These are phyloP conservation scores for Pseudocercospora vitis DNA, from an alignment of 2,329 filamentous ascomycete species.

Conservation along the genomic window DNA sequence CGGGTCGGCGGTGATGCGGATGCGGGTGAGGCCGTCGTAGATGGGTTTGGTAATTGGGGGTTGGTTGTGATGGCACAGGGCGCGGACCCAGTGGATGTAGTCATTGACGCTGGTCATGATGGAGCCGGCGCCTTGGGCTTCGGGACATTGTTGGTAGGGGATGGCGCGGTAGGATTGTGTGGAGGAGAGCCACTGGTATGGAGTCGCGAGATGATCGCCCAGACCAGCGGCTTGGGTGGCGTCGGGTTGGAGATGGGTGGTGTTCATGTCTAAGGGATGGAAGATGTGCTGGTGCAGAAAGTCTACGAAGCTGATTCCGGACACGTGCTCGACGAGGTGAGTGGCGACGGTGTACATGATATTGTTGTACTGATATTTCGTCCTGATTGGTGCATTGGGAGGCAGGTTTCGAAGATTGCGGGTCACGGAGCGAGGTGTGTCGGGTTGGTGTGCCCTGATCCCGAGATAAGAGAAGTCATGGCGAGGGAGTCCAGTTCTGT, in stretches of 20 bases:
- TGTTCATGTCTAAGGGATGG: slow-evolving; percentile 50
- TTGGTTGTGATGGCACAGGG: slow-evolving; percentile 31
- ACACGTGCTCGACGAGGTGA: slow-evolving; percentile 50
- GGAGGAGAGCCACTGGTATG: slow-evolving; percentile 17
- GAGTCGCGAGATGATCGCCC: slow-evolving; percentile 44
- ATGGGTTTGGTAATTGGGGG: slow-evolving; percentile 30
- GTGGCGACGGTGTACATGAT: slow-evolving; percentile 51
- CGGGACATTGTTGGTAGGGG: neutral
- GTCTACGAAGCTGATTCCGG: slow-evolving; percentile 41
- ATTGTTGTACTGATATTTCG: slow-evolving; percentile 53
- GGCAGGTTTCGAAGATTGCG: slow-evolving; percentile 50
- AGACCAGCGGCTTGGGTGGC: slow-evolving; percentile 31
- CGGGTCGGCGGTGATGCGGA: slow-evolving; percentile 29
- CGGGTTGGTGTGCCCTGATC: slow-evolving; percentile 33
- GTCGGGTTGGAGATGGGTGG: slow-evolving; percentile 41
- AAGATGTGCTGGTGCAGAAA: slow-evolving; percentile 48
- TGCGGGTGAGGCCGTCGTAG: slow-evolving; percentile 29
- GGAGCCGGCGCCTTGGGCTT: slow-evolving; percentile 13
- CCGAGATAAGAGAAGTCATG: slow-evolving; percentile 39
- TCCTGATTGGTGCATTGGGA: slow-evolving; percentile 47
- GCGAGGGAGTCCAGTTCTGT: slow-evolving; percentile 52
- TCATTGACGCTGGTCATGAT: slow-evolving; percentile 15
- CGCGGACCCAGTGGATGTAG: slow-evolving; percentile 16
- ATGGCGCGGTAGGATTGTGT: neutral
- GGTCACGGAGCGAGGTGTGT: slow-evolving; percentile 28